Conservation (phyloP, 495 filamentous ascomycete species). For the Annulohypoxylon maeteangense region DNA sequence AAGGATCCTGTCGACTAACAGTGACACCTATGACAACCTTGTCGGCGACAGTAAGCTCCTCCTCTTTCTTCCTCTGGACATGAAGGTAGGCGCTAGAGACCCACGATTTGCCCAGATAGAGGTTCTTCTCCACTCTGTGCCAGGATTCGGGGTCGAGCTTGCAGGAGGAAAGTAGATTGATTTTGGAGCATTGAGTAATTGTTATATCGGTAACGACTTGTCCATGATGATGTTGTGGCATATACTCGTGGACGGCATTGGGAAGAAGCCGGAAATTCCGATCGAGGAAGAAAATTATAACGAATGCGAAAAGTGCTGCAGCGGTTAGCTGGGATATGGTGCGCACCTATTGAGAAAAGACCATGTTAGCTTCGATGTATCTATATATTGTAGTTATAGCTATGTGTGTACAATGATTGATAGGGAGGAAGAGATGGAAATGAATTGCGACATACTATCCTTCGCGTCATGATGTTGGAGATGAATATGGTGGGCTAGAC, state of each 20-base stretch:
- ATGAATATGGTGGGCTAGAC: constrained; percentile 24
- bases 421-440: background rate
- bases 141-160: constrained; percentile 78
- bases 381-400: background rate
- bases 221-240: constrained; percentile 83
- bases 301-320: constrained; percentile 71
- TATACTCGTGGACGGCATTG: constrained; percentile 80
- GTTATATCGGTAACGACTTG: constrained; percentile 89
- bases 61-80: constrained; percentile 86
- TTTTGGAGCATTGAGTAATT: constrained; percentile 76
- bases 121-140: constrained; percentile 91
- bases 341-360: constrained; percentile 67
- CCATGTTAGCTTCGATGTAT: constrained; percentile 39
- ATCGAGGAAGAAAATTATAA: constrained; percentile 81
- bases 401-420: background rate
- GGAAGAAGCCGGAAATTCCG: constrained; percentile 83
- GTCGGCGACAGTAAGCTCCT: constrained; percentile 78
- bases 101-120: constrained; percentile 80
- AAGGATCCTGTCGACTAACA: constrained; percentile 80
- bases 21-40: constrained; percentile 85
- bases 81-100: constrained; percentile 84
- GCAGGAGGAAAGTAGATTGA: constrained; percentile 83
- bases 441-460: constrained; percentile 52
- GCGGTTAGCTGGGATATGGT: constrained; percentile 82
- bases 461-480: constrained; percentile 56